These are phyloP conservation scores for Hymenotorrendiella dingleyae DNA, from an alignment of 2,329 filamentous ascomycete genomes.

Conservation along the genomic window DNA sequence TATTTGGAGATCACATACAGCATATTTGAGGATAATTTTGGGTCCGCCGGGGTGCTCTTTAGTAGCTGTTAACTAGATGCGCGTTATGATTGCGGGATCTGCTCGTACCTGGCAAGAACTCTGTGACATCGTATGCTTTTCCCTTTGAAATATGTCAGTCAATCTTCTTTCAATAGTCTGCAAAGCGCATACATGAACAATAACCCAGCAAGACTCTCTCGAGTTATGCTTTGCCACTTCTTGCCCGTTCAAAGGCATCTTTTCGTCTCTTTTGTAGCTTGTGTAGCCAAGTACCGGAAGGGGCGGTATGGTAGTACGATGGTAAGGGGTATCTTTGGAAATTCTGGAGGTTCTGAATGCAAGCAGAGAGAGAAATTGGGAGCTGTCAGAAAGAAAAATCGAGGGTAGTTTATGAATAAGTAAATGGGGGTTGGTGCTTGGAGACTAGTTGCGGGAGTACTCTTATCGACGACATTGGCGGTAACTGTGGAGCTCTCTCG, in stretches of 20 bases:
- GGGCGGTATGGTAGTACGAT: constrained; percentile 4
- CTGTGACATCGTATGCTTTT: constrained; percentile 84
- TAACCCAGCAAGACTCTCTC: constrained; percentile 84
- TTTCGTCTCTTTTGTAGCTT: constrained; percentile 4
- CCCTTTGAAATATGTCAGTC: constrained; percentile 41
- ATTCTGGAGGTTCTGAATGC: background rate
- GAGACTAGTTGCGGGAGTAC: background rate
- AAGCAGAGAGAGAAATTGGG: background rate
- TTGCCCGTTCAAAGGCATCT: constrained; percentile 41
- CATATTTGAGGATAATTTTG: constrained; percentile 95
- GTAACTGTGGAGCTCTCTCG: constrained; percentile 1
- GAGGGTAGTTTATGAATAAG: background rate
- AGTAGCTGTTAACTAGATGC: constrained; percentile 9
- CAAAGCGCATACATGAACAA: constrained; percentile 58
- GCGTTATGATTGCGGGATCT: constrained; percentile 1
- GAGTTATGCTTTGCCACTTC: constrained; percentile 69
- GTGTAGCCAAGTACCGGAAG: constrained; percentile 5
- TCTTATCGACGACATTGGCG: background rate
- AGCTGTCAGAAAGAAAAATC: background rate
- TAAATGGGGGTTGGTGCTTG: background rate
- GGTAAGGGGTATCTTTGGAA: background rate
- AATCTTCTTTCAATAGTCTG: background rate
- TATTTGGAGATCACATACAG: constrained; percentile 39
- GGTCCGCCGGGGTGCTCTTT: constrained; percentile 79
- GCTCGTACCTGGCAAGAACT: constrained; percentile 66